Base-by-base conservation (phyloP, 164 flowering plant genomes). In the Piper longum region DNA sequence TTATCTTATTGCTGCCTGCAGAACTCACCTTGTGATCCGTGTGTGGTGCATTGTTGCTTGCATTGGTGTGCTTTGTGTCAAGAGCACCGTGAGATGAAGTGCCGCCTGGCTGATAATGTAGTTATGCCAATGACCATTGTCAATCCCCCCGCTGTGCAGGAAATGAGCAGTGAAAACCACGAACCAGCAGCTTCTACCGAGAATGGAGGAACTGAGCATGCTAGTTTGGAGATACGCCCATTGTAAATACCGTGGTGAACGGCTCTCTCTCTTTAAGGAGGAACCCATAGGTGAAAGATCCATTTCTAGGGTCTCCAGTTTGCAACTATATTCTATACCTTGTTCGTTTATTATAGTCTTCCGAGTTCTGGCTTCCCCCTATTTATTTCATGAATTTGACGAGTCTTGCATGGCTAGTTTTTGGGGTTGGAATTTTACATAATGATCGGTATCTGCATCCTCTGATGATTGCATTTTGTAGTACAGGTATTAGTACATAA, bases 11-110 rank as follows among this genome's bases (percentile, higher is more conserved):
- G 56, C 40, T 54, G 2, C 58, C 4, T 70, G 71, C 90, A 93
- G 99, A 83, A 90, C 72, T 85, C 97, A 0, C 99, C 97, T 0
- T 93, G 99, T 70, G 99, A 93, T 58, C 99, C 96, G 16, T 90
- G 97, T 74, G 8, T 84, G 81, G 95, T 87, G 60, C 92, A 93
- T 68, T 89, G 96, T 77, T 89, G 93, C 81, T 43, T 87, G 86
- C 96, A 89, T 75, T 85, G 87, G 87, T 89, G 98, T 74, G 98
- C 98, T 4, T 62, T 89, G 65, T 89, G 98, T 73, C 99, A 93
- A 75, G 97, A 93, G 77, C 97, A 93, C 80, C 67, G 98, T 65
- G 97, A 90, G 79, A 86, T 88, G 99, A 88, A 85, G 72, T 78
- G 81, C 3, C 96, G 82, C 43, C 81, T 90, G 8, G 80, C 97